A percentile compares a stretch with the other conserved stretches of the same genome.
Evolutionary conservation across 352 stramenopile genomes (phyloP).

Genomic region (Globisporangium apiculatum): DNA sequence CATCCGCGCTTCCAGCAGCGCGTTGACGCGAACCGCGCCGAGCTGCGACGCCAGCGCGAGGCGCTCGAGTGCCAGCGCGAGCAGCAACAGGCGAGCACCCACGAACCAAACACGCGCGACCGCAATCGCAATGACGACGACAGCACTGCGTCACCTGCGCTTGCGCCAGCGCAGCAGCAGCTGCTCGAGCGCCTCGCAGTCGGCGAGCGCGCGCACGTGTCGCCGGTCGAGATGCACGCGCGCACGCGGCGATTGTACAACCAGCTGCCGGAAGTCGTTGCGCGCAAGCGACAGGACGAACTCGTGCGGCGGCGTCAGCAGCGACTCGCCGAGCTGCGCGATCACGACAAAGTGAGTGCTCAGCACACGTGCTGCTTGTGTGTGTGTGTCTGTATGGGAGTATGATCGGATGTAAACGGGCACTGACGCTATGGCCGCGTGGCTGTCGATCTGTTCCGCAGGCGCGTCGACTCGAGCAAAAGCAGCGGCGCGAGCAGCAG

Average conservation of each 20-base stretch:
- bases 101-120: too few relatives aligned
- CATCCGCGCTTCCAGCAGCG: slow-evolving; percentile 50
- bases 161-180: slow-evolving; percentile 12
- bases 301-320: slow-evolving; percentile 52
- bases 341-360: slow-evolving; percentile 55
- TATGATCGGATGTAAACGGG: background rate
- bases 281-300: slow-evolving; percentile 69
- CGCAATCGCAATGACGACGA: too few relatives aligned
- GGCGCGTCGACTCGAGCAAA: slow-evolving; percentile 45
- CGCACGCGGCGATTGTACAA: slow-evolving; percentile 57
- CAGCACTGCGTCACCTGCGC: too few relatives aligned
- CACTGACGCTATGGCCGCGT: background rate
- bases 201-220: slow-evolving; percentile 48
- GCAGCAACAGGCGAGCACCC: background rate
- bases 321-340: slow-evolving; percentile 52
- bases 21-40: slow-evolving; percentile 16
- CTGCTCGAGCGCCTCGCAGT: slow-evolving; percentile 42
- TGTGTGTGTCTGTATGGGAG: background rate
- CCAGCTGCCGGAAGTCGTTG: slow-evolving; percentile 64
- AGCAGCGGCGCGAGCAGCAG: slow-evolving; percentile 32
- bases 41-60: slow-evolving; percentile 23
- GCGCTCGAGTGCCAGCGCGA: slow-evolving; percentile 14
- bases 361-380: background rate
- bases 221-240: slow-evolving; percentile 57
- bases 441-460: slow-evolving; percentile 8